Conservation (phyloP, 305 asterid species). For the Fraxinus nigra region DNA sequence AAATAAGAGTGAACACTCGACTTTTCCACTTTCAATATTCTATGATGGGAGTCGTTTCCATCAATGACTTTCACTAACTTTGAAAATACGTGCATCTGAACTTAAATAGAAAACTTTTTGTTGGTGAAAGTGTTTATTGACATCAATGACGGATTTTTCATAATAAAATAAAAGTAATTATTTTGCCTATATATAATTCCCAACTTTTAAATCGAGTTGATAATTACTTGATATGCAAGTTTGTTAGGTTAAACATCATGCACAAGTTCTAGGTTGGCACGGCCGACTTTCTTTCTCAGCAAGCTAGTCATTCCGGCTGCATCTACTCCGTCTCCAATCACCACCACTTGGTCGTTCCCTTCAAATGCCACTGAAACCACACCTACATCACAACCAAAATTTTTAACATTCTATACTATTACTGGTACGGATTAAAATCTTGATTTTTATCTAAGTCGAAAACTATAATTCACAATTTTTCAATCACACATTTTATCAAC, state of each 20-base stretch:
- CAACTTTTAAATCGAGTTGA: too few species aligned
- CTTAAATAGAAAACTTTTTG: background rate
- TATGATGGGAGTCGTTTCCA: background rate
- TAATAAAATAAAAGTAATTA: too few species aligned
- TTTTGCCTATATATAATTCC: constrained; percentile 4
- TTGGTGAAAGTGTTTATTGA: background rate
- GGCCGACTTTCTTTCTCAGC: constrained; percentile 46
- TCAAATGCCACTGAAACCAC: constrained; percentile 36
- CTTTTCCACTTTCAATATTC: background rate
- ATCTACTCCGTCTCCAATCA: constrained; percentile 42
- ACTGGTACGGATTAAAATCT: too few species aligned
- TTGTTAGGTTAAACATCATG: background rate
- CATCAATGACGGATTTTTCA: background rate
- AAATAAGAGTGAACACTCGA: background rate
- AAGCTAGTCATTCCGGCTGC: constrained; percentile 32
- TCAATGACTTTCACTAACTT: background rate
- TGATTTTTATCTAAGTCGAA: too few species aligned
- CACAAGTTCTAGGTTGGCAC: constrained; percentile 36
- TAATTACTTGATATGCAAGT: background rate
- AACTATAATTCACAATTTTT: too few species aligned
- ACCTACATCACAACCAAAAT: constrained; percentile 17
- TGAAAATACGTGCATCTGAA: background rate
- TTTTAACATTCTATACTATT: background rate
- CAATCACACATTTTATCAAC: too few species aligned
- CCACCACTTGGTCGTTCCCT: constrained; percentile 38